Evolutionary conservation across 345 rosid species (phyloP).

Genomic region (Dimocarpus longan): DNA sequence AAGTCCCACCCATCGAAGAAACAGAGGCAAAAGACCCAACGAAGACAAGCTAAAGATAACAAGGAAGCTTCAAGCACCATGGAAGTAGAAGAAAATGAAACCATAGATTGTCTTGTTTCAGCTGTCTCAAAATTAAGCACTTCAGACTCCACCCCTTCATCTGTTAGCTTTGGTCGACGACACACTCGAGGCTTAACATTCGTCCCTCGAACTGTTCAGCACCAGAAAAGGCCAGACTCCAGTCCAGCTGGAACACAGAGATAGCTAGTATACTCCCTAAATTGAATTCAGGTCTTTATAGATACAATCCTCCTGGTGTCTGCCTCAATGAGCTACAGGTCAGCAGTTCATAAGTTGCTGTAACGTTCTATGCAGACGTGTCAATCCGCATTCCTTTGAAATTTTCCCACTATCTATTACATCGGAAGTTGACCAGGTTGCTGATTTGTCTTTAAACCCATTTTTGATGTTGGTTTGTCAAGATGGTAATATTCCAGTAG

Average conservation of each 20-base stretch:
- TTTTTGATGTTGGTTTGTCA: background rate
- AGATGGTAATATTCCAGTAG: background rate
- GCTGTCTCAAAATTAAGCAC: constrained; percentile 82
- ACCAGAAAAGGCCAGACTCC: constrained; percentile 41
- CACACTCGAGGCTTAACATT: constrained; percentile 71
- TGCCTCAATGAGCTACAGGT: background rate
- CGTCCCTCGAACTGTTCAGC: constrained; percentile 70
- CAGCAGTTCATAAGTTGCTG: background rate
- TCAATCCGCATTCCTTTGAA: constrained; percentile 5
- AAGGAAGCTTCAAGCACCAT: constrained; percentile 47
- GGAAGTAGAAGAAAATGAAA: constrained; percentile 86
- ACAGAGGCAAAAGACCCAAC: constrained; percentile 66
- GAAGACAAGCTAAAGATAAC: constrained; percentile 32
- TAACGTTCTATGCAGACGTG: background rate
- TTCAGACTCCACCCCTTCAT: constrained; percentile 69
- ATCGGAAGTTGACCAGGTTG: constrained; percentile 5
- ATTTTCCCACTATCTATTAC: background rate
- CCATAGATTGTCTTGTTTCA: constrained; percentile 69
- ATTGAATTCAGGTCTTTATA: background rate
- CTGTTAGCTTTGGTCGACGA: constrained; percentile 82
- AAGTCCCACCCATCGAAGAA: constrained; percentile 74
- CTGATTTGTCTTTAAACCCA: background rate
- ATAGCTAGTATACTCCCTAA: constrained; percentile 16
- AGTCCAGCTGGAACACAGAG: constrained; percentile 28
- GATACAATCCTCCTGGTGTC: background rate